Conservation (phyloP, 495 filamentous ascomycete species). For the Penicillium pancosmium region DNA sequence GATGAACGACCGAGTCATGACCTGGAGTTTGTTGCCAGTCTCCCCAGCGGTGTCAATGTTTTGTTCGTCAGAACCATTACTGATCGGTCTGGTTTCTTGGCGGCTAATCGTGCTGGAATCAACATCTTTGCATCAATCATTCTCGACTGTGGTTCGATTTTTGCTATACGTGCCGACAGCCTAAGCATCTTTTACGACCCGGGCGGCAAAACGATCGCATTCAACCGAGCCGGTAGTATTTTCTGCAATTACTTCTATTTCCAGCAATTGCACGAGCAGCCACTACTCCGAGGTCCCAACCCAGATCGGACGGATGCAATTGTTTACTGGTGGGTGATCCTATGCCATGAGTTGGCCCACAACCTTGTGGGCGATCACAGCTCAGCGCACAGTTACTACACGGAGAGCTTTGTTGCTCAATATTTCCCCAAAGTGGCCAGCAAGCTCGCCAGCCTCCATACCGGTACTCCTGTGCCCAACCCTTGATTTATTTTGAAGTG, state of each 20-base stretch:
- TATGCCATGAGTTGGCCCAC: slow-evolving; percentile 94
- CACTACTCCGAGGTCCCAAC: slow-evolving; percentile 39
- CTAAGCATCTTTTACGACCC: slow-evolving; percentile 90
- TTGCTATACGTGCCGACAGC: slow-evolving; percentile 59
- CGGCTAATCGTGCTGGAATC: slow-evolving; percentile 62
- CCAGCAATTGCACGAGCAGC: slow-evolving; percentile 68
- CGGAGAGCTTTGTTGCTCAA: slow-evolving; percentile 52
- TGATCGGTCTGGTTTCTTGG: slow-evolving; percentile 59
- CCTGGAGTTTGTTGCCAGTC: slow-evolving; percentile 71
- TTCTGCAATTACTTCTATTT: slow-evolving; percentile 96
- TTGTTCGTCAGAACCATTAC: slow-evolving; percentile 63
- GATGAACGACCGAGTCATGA: slow-evolving; percentile 80
- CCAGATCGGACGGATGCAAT: slow-evolving; percentile 64
- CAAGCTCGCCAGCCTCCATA: slow-evolving; percentile 35
- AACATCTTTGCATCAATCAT: slow-evolving; percentile 72
- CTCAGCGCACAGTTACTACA: slow-evolving; percentile 84
- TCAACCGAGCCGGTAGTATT: slow-evolving; percentile 82
- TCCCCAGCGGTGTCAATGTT: slow-evolving; percentile 70
- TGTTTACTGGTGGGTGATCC: slow-evolving; percentile 88
- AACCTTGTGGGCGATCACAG: slow-evolving; percentile 83
- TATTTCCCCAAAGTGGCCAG: slow-evolving; percentile 54
- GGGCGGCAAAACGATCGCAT: slow-evolving; percentile 80
- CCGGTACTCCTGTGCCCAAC: not conserved
- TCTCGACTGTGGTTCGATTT: slow-evolving; percentile 68
- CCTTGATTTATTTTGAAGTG: not conserved